phyloP scores from a whole-genome alignment of 2,329 filamentous ascomycete species.

The Tricladium varicosporioides region DNA sequence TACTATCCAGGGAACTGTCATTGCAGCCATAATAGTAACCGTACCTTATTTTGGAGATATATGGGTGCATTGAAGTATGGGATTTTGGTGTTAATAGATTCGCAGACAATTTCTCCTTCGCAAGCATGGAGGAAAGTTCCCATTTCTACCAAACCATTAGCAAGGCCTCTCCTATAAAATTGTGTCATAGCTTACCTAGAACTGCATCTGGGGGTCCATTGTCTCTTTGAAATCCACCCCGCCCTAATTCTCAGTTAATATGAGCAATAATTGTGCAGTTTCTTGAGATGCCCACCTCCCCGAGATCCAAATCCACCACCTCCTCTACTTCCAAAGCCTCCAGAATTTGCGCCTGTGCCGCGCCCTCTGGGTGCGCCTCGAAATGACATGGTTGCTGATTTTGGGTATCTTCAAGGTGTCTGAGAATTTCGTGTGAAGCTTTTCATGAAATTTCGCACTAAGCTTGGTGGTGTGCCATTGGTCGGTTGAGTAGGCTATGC shows the following conservation, averaged over 20 bases:
- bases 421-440: constrained; percentile 32
- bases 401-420: constrained; percentile 39
- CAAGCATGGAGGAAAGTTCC: constrained; percentile 90
- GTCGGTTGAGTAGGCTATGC: neutral
- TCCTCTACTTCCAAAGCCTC: constrained; percentile 51
- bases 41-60: constrained; percentile 96
- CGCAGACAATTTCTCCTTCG: constrained; percentile 98
- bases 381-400: constrained; percentile 41
- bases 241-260: constrained; percentile 42
- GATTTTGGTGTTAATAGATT: constrained; percentile 90
- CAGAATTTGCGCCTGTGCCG: constrained; percentile 47
- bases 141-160: constrained; percentile 62
- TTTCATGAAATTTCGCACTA: constrained; percentile 22
- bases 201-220: constrained; percentile 63
- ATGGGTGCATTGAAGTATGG: constrained; percentile 99
- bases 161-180: constrained; percentile 2
- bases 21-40: constrained; percentile 12
- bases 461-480: constrained; percentile 7
- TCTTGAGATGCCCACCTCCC: constrained; percentile 30
- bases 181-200: constrained; percentile 44
- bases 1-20: neutral
- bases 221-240: constrained; percentile 60
- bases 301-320: constrained; percentile 46
- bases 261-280: neutral
- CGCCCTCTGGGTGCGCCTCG: constrained; percentile 58